Percentiles rank a stretch among this genome's conserved stretches.
Evolutionary conservation across 345 rosid genomes (phyloP).

Genomic region (Diplotaxis tenuifolia): DNA sequence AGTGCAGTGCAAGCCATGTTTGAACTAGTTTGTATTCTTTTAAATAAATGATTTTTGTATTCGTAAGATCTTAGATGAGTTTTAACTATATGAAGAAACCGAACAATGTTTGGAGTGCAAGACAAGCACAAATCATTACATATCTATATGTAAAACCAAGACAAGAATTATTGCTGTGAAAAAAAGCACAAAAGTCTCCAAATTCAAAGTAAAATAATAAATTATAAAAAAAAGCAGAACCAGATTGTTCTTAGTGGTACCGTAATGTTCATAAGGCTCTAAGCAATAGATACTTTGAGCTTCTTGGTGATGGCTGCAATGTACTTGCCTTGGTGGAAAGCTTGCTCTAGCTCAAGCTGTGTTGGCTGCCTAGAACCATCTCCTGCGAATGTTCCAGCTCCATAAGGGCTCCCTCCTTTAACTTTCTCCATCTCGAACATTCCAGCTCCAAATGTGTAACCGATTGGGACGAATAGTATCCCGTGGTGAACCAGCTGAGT

Average conservation of each 20-base stretch:
- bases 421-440: slow-evolving; percentile 94
- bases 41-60: background rate
- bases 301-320: slow-evolving; percentile 82
- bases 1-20: background rate
- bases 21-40: background rate
- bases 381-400: slow-evolving; percentile 91
- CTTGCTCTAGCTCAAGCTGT: slow-evolving; percentile 76
- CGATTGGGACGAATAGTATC: slow-evolving; percentile 86
- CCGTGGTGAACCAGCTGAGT: slow-evolving; percentile 98
- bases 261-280: slow-evolving; percentile 1
- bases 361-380: slow-evolving; percentile 89
- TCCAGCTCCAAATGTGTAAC: slow-evolving; percentile 95
- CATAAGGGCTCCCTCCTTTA: slow-evolving; percentile 96
- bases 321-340: slow-evolving; percentile 97
- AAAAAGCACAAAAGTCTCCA: slow-evolving; percentile 7
- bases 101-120: slow-evolving; percentile 22
- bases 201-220: slow-evolving; percentile 25
- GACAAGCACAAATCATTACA: slow-evolving; percentile 29
- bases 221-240: slow-evolving; percentile 11
- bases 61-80: background rate
- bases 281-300: slow-evolving; percentile 62
- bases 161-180: slow-evolving; percentile 30
- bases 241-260: slow-evolving; percentile 14
- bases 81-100: background rate
- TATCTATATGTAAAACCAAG: slow-evolving; percentile 26